Percentiles rank a stretch among this genome's conserved stretches.
Evolutionary conservation across 106 monocot genomes (phyloP).

Genomic region (Amphibolis antarctica): DNA sequence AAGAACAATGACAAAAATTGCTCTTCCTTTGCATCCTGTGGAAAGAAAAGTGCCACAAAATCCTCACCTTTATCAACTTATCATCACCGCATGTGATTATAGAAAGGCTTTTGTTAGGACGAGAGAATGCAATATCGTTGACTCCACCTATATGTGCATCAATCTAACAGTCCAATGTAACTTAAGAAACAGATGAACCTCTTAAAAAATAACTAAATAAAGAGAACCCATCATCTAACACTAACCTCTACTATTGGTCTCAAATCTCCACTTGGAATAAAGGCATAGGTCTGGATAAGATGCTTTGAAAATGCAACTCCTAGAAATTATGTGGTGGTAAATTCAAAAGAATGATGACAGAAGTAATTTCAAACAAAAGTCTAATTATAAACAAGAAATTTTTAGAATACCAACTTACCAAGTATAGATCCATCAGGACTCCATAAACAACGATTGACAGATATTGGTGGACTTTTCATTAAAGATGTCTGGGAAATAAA

Average conservation of each 20-base stretch:
- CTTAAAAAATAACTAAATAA: not conserved
- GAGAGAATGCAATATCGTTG: conserved; percentile 95
- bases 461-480: conserved; percentile 85
- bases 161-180: conserved; percentile 30
- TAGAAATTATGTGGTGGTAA: conserved; percentile 7
- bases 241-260: conserved; percentile 69
- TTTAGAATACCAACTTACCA: conserved; percentile 33
- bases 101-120: conserved; percentile 75
- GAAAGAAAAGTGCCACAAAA: not conserved
- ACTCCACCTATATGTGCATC: conserved; percentile 96
- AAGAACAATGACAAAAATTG: not conserved
- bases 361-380: not conserved
- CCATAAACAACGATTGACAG: conserved; percentile 95
- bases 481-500: conserved; percentile 41
- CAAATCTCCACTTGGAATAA: conserved; percentile 71
- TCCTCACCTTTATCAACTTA: conserved; percentile 57
- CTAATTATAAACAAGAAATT: not conserved
- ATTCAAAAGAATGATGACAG: not conserved
- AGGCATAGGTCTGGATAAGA: conserved; percentile 80
- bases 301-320: conserved; percentile 99
- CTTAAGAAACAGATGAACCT: not conserved
- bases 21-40: not conserved
- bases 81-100: conserved; percentile 83
- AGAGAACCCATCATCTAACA: conserved; percentile 8
- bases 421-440: conserved; percentile 90